phyloP scores from a whole-genome alignment of 371 early-diverging fungal genomes.

The Sporodiniella umbellata region DNA sequence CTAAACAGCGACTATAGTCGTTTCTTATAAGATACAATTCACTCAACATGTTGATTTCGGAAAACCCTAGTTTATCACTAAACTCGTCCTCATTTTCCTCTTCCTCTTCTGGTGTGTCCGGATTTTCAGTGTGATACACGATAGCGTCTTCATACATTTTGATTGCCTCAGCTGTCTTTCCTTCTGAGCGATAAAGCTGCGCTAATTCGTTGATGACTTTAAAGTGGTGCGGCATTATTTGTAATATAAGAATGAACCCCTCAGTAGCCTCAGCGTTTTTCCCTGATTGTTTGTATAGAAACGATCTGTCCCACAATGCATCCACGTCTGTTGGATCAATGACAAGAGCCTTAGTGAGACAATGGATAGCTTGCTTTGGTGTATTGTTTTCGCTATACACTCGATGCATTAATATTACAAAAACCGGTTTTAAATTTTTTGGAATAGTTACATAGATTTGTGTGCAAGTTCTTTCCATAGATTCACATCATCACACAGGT shows the following conservation, averaged over 20 bases:
- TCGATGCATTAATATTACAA: background rate
- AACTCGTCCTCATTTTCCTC: conserved; percentile 37
- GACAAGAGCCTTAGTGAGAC: conserved; percentile 63
- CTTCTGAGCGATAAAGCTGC: conserved; percentile 39
- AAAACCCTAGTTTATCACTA: conserved; percentile 57
- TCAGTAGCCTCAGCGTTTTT: conserved; percentile 45
- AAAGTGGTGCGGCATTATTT: conserved; percentile 50
- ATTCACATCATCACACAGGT: conserved; percentile 70
- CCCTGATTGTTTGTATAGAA: conserved; percentile 50
- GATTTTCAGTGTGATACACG: conserved; percentile 32
- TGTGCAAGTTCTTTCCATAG: conserved; percentile 87
- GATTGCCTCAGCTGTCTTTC: conserved; percentile 52
- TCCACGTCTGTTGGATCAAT: conserved; percentile 67
- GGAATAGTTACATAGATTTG: conserved; percentile 61
- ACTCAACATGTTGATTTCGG: conserved; percentile 80
- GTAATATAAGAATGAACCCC: conserved; percentile 50
- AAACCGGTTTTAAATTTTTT: background rate
- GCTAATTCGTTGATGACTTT: conserved; percentile 57
- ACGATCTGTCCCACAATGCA: conserved; percentile 69
- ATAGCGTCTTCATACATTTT: conserved; percentile 50
- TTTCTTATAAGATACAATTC: conserved; percentile 77
- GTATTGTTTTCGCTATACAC: conserved; percentile 59
- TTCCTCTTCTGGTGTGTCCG: conserved; percentile 20
- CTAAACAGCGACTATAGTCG: conserved; percentile 70
- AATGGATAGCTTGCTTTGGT: conserved; percentile 79